Base-by-base conservation (phyloP, 768 basidiomycete species). In the Tricholoma terreum region DNA sequence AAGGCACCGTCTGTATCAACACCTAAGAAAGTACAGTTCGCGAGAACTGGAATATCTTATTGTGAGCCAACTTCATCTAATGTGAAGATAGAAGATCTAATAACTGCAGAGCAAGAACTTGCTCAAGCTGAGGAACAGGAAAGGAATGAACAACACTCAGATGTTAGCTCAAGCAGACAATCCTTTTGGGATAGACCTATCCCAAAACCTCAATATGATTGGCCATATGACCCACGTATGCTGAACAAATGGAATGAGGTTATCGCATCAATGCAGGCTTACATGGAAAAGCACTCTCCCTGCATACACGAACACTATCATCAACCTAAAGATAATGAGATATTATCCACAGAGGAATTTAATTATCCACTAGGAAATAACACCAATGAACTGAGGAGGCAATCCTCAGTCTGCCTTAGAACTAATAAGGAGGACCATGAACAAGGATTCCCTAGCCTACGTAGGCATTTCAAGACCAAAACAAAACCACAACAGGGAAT, bases 131-230 rank as follows among this genome's bases (percentile, higher is more conserved):
- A 6, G 14, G 24, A 2, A 79, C 38, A 65, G 72, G 6, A 53
- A 63, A 0, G 65, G 65, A 10, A 31, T 15, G 50, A 33, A 12
- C 15, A 57, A 22, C 19, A 35, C 5, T 9, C 12, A 14, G 21
- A 21, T 22, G 17, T 4, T 24, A 22, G 42, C 5, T 34, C 33
- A 45, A 8, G 38, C 21, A 9, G 34, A 58, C 12, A 51, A 56
- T 4, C 54, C 56, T 58, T 63, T 14, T 63, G 60, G 62, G 62
- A 65, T 43, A 55, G 62, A 51, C 62, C 61, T 3, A 53, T 54
- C 9, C 56, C 61, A 1, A 54, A 55, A 52, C 56, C 57, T 22
- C 33, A 43, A 22, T 77, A 77, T 53, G 55, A 63, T n/a, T 60
- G 58, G 58, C 30, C 42, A 6, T 53, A 46, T 12, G 59, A 64